Evolutionary conservation across 108 stramenopile species (phyloP), one percentile per base, ranked within the genome.

Genomic region (Epithemia pelagica): DNA sequence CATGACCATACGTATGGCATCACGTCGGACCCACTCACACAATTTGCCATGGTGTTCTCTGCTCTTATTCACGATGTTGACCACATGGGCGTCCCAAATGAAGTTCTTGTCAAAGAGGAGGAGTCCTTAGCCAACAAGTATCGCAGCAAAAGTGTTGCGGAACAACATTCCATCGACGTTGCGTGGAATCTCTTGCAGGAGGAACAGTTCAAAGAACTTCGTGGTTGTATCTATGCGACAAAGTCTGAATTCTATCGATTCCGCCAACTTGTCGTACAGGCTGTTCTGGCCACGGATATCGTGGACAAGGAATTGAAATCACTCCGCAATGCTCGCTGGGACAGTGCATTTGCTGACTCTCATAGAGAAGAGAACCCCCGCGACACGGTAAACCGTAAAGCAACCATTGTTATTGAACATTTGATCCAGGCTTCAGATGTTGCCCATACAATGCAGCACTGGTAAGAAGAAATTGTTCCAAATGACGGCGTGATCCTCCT

Each of bases 61-160:
- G 77, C 74, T 23, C 52, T 78, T 27, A 82, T 82, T n/a, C 81
- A 82, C 52, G 81, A 82, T 55, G 81, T 78, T 55, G 77, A 78
- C 33, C 81, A 82, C 51, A 64, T 68, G 54, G 81, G 81, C 29
- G 73, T 82, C 28, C 81, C 81, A 1, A 82, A 82, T 51, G 64
- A 73, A 19, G 59, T 61, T 22, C 78, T 82, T 0, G 66, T 74
- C 52, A 62, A 29, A 2, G 81, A 82, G 59, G 63, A 78, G 0
- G 61, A 69, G 31, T 68, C 62, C 20, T 37, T 76, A 26, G 71
- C 68, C 18, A 25, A 54, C 20, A 54, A 59, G 15, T 76, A 76
- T 32, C 60, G 55, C 2, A 59, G 51, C n/a, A 74, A 58, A 58
- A 76, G 73, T 65, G 77, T 78, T n/a, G 80, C 80, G 30, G 80